Evolutionary conservation across 2,329 filamentous ascomycete genomes (phyloP), one percentile per base, ranked within the genome.

Genomic region (Fusarium sp.): DNA sequence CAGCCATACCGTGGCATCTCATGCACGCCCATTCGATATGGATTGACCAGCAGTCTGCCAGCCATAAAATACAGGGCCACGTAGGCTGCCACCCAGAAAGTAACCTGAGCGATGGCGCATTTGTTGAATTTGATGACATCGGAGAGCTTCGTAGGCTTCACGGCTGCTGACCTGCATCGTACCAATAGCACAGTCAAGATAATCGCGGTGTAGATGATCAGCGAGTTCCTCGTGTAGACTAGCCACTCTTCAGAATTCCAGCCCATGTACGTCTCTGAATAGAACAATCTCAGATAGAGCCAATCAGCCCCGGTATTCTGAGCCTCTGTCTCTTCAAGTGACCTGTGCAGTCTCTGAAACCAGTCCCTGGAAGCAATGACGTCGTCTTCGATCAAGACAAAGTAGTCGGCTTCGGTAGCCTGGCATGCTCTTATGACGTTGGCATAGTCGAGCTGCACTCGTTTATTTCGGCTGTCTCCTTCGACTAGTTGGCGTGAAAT

Each of bases 201-300:
- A 5, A 71, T 50, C 2, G 50, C 16, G 4, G 66, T 9, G 28
- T 77, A 78, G 2, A 76, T n/a, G 6, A 70, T 11, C 2, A 72
- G 15, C 11, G 71, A 74, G n/a, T 63, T 66, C 15, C 44, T 30
- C 1, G 68, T 15, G 28, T 80, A 79, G 5, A 48, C 56, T 0
- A 59, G 67, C 78, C 77, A 80, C 46, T 79, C 73, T 50, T 79
- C 77, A 1, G 72, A 75, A 54, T 80, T 80, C 78, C 79, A 80
- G 4, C 78, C 78, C 39, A 80, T 68, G 37, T 78, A 78, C 2
- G 71, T 73, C 46, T 80, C 79, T 0, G 78, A 77, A 47, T 79
- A 81, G 50, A 80, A 81, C 1, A 80, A 69, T 15, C 79, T 70
- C 8, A 80, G 71, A 48, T 80, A 80, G 11, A 79, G 57, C 78